Conservation (phyloP, 2,329 filamentous ascomycete species). For the Onygenales sp. region DNA sequence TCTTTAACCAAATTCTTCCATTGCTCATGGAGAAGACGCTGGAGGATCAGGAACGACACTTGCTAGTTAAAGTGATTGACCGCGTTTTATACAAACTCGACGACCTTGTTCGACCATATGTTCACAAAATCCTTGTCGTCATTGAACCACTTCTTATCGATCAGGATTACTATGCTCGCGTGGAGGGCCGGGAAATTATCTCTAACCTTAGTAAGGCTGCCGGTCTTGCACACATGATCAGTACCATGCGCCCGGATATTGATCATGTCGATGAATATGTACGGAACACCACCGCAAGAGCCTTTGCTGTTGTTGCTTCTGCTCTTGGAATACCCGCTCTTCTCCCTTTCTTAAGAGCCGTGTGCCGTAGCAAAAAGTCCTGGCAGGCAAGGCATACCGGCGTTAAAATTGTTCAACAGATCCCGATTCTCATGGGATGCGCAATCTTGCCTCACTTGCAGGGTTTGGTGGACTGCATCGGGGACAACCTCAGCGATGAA, state of each 20-base stretch:
- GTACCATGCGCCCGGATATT: conserved; percentile 97
- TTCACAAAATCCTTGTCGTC: conserved; percentile 96
- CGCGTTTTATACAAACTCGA: conserved; percentile 97
- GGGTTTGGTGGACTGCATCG: conserved; percentile 91
- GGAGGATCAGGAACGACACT: conserved; percentile 94
- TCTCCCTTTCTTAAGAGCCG: conserved; percentile 86
- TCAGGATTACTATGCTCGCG: conserved; percentile 97
- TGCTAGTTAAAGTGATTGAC: conserved; percentile 98
- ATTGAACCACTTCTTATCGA: conserved; percentile 99
- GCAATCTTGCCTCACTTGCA: conserved; percentile 92
- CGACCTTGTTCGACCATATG: conserved; percentile 88
- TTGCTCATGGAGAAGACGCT: conserved; percentile 96
- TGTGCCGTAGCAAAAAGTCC: conserved; percentile 96
- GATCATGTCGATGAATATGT: conserved; percentile 98
- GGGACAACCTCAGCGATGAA: conserved; percentile 90
- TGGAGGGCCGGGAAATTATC: conserved; percentile 97
- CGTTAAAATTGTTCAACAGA: conserved; percentile 98
- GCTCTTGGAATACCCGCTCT: conserved; percentile 92
- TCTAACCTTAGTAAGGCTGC: conserved; percentile 96
- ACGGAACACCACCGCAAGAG: conserved; percentile 90
- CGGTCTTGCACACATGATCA: conserved; percentile 97
- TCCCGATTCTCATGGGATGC: conserved; percentile 97
- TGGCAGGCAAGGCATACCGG: conserved; percentile 97
- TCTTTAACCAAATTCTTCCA: conserved; percentile 96
- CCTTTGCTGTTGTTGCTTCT: conserved; percentile 93